Base-by-base conservation (phyloP, 164 flowering plant genomes). In the Vitis rupestris region DNA sequence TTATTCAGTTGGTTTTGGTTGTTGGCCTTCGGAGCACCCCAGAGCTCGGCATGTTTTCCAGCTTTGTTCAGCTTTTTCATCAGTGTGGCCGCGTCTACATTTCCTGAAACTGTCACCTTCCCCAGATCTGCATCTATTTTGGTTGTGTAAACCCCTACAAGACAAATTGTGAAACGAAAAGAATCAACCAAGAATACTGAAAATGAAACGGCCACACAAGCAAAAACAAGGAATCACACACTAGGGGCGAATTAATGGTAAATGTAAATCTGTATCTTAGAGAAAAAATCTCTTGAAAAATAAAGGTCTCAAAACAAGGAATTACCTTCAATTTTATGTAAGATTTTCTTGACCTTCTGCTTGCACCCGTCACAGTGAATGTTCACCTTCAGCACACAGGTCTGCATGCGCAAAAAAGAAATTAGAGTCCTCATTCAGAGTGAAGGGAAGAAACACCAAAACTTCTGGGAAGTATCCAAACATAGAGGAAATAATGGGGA, bases 101-200 rank as follows among this genome's bases (percentile, higher is more conserved):
- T 90, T n/a, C 99, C 99, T 9, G 93, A 81, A 4, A 94, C 98
- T 11, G 92, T 89, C 64, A 94, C 99, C 78, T 87, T 94, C 76
- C 97, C 96, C 67, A 80, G 93, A 57, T 92, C 98, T 56, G 94
- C 70, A 82, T 94, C 98, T 75, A 94, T 85, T 8, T 37, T 76
- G 14, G 84, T 86, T 0, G 76, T 86, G 69, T 84, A 95, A 23
- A 95, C 99, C 54, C 99, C 99, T 95, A 37, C 59, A 63, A 37
- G 59, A 3, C n/a, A 27, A 59, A 23, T 4, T 27, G n/a, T 3
- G 44, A 55, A 8, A 19, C 19, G 19, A 57, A 50, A 19, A 17
- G 53, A 61, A 62, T 30, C 14, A 59, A 31, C n/a, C 65, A 56
- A 16, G 8, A 15, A 29, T 56, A 50, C 8, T 3, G 17, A 60